A percentile compares a stretch with the other conserved stretches of the same genome.
Conservation (phyloP, 768 basidiomycete genomes). For the Boletus rubescentipes region DNA sequence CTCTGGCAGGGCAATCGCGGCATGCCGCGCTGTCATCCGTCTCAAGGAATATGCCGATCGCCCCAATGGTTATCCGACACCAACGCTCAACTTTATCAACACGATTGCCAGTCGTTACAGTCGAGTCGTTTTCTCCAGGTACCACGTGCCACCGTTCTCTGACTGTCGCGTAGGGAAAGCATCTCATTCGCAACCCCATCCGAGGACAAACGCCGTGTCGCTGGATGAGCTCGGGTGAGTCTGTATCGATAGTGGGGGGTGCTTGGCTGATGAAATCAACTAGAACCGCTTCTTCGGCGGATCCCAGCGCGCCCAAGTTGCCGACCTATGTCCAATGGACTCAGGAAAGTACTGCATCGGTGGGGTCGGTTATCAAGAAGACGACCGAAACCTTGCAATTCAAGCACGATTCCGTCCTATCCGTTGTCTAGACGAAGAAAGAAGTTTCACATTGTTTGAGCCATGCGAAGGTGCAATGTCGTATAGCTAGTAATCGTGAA, state of each 20-base stretch:
- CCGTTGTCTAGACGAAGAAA: slow-evolving; percentile 10
- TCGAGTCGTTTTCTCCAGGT: background rate
- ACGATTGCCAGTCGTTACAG: slow-evolving; percentile 20
- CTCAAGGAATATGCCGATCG: slow-evolving; percentile 52
- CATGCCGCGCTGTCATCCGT: slow-evolving; percentile 66
- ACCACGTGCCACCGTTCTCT: background rate
- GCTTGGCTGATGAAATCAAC: background rate
- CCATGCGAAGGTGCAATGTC: background rate
- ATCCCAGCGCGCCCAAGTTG: slow-evolving; percentile 11
- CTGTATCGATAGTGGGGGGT: background rate
- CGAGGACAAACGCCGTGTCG: slow-evolving; percentile 10
- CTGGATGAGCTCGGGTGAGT: slow-evolving; percentile 22
- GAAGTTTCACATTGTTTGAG: background rate
- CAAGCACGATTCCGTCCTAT: slow-evolving; percentile 1
- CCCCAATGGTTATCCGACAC: slow-evolving; percentile 13
- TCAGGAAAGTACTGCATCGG: slow-evolving; percentile 1
- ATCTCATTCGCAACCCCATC: slow-evolving; percentile 6
- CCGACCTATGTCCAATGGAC: slow-evolving; percentile 18
- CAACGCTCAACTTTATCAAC: slow-evolving; percentile 24
- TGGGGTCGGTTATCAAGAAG: slow-evolving; percentile 7
- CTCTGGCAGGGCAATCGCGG: slow-evolving; percentile 38
- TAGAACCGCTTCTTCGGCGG: slow-evolving; percentile 11
- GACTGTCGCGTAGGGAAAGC: slow-evolving; percentile 15
- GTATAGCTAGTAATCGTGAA: background rate
- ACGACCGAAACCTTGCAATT: slow-evolving; percentile 1